Evolutionary conservation across 176 grass and related monocot genomes (phyloP).

Genomic region (Ensete glaucum): DNA sequence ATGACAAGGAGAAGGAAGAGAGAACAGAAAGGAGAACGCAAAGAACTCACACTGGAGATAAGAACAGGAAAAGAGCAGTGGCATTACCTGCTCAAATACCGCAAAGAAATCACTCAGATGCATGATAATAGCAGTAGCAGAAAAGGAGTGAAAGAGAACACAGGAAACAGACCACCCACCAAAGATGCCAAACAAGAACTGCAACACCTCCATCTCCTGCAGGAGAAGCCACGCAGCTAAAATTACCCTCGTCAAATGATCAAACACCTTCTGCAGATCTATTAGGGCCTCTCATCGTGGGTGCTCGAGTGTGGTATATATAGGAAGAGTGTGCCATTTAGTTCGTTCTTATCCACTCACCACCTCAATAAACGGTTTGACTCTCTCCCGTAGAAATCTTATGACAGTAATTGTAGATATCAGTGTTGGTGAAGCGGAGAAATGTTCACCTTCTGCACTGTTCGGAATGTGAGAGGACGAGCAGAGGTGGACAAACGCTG

Average conservation of each 20-base stretch:
- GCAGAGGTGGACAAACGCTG: too few species aligned
- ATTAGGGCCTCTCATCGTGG: too few species aligned
- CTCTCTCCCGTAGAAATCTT: too few species aligned
- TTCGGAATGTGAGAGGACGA: too few species aligned
- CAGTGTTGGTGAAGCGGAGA: too few species aligned
- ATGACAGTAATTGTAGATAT: too few species aligned
- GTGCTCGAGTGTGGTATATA: background rate
- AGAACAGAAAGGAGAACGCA: background rate
- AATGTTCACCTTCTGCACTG: too few species aligned
- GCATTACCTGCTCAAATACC: slow-evolving; percentile 9
- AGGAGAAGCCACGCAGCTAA: background rate
- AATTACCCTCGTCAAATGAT: background rate
- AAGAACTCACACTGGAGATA: slow-evolving; percentile 16
- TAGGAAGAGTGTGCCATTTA: background rate
- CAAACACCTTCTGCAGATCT: background rate
- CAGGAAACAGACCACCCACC: background rate
- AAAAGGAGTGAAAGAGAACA: background rate
- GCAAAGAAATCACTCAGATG: background rate
- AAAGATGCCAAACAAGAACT: slow-evolving; percentile 26
- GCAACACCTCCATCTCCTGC: slow-evolving; percentile 27
- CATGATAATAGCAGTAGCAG: slow-evolving; percentile 3
- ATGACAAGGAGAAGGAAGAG: too few species aligned
- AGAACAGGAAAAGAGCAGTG: slow-evolving; percentile 24
- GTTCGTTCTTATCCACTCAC: background rate
- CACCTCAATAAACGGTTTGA: too few species aligned